Conservation (phyloP, 805 yeast genomes). For the Saccharomycopsis sp. region DNA sequence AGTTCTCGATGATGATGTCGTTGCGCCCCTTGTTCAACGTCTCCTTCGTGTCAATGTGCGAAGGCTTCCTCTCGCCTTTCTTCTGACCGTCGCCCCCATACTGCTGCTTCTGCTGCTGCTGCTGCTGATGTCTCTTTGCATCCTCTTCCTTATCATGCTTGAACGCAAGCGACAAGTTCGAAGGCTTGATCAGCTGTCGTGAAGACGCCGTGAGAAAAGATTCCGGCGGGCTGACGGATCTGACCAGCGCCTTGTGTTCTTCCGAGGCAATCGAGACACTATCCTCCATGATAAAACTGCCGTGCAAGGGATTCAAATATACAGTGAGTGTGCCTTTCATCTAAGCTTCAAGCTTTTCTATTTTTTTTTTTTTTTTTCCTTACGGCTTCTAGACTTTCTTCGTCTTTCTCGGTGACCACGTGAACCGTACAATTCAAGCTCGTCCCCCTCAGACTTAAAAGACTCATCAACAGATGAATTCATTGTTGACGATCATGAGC, state of each 20-base stretch:
- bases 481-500: background rate
- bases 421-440: too few species aligned
- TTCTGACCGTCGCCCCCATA: background rate
- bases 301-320: too few species aligned
- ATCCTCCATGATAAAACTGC: too few species aligned
- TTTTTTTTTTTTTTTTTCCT: too few species aligned
- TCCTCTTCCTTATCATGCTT: slow-evolving; percentile 1
- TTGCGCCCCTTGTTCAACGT: slow-evolving; percentile 1
- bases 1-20: slow-evolving; percentile 12
- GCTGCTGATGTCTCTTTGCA: background rate
- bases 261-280: too few species aligned
- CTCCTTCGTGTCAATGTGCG: too few species aligned
- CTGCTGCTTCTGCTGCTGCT: background rate
- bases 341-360: too few species aligned
- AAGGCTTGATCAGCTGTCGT: slow-evolving; percentile 3
- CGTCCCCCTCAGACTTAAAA: too few species aligned
- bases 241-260: too few species aligned
- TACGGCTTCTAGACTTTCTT: too few species aligned
- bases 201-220: slow-evolving; percentile 14
- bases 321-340: too few species aligned
- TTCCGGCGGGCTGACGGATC: slow-evolving; percentile 13
- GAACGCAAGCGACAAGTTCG: slow-evolving; percentile 17
- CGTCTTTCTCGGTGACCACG: too few species aligned
- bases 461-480: slow-evolving; percentile 1
- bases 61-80: background rate